Conservation (phyloP, 768 basidiomycete species). For the Boletellus sp. region DNA sequence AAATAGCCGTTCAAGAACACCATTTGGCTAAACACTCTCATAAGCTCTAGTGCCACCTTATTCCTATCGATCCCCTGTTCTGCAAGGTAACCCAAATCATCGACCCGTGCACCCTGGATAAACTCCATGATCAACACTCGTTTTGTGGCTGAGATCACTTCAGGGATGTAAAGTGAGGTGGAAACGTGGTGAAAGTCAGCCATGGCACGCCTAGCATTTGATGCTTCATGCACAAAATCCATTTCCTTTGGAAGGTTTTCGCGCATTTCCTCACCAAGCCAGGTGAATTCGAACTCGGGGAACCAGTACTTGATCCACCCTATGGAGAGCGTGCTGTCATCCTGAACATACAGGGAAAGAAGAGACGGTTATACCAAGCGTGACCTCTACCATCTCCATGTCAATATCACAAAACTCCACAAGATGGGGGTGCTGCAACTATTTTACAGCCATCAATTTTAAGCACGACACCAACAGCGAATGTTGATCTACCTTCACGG, state of each 20-base stretch:
- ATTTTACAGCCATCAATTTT: conserved; percentile 7
- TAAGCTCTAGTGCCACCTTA: conserved; percentile 86
- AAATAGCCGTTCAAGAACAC: conserved; percentile 94
- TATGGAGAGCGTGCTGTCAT: conserved; percentile 17
- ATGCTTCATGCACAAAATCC: conserved; percentile 90
- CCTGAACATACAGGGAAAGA: background rate
- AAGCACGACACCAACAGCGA: background rate
- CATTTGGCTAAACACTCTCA: conserved; percentile 91
- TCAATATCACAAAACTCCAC: conserved; percentile 91
- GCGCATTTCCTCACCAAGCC: conserved; percentile 94
- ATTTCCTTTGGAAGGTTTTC: conserved; percentile 89
- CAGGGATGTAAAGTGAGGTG: conserved; percentile 85
- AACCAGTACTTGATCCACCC: conserved; percentile 91
- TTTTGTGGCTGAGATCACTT: conserved; percentile 75
- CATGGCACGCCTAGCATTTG: conserved; percentile 69
- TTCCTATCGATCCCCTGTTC: conserved; percentile 86
- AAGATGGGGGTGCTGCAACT: conserved; percentile 91
- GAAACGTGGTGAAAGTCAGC: conserved; percentile 66
- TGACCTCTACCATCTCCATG: conserved; percentile 77
- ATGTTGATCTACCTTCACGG: conserved; percentile 65
- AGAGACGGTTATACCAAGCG: conserved; percentile 46
- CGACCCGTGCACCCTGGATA: conserved; percentile 83
- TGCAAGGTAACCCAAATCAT: conserved; percentile 81
- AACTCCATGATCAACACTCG: conserved; percentile 94
- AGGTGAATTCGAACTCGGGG: conserved; percentile 93